Conservation (phyloP, 1,139 yeast species). For the Yamadazyma epiphylla region DNA sequence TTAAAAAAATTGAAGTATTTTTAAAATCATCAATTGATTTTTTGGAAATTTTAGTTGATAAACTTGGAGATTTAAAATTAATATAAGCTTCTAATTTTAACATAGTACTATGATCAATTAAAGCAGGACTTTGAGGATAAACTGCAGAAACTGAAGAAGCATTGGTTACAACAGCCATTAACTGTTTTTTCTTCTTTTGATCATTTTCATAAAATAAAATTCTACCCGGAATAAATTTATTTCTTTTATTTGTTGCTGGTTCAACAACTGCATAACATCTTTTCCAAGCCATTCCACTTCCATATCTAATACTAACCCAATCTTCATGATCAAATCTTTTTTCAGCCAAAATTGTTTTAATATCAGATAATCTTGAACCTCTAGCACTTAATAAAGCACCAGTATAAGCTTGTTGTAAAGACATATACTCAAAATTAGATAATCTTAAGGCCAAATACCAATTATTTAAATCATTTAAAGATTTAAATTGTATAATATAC, state of each 20-base stretch:
- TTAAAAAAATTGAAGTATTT: constrained; percentile 79
- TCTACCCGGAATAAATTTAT: constrained; percentile 48
- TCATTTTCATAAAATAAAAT: constrained; percentile 66
- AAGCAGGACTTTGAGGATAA: constrained; percentile 79
- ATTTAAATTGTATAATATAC: constrained; percentile 72
- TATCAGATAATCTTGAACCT: constrained; percentile 83
- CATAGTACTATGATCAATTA: constrained; percentile 84
- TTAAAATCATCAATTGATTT: constrained; percentile 53
- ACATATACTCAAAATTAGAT: constrained; percentile 71
- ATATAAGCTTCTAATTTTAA: constrained; percentile 84
- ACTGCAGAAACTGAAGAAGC: constrained; percentile 83
- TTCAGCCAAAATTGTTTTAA: constrained; percentile 77
- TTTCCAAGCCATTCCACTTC: constrained; percentile 98
- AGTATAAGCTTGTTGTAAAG: constrained; percentile 91
- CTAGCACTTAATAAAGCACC: constrained; percentile 88
- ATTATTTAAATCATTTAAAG: constrained; percentile 46
- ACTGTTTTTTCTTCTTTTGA: constrained; percentile 63
- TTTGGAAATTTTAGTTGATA: constrained; percentile 33
- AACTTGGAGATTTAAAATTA: constrained; percentile 47
- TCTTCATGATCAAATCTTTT: constrained; percentile 86
- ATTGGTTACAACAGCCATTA: constrained; percentile 74
- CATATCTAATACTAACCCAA: constrained; percentile 92
- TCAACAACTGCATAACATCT: constrained; percentile 91
- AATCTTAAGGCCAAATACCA: constrained; percentile 87
- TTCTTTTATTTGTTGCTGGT: constrained; percentile 50